Percentiles rank a stretch among this genome's conserved stretches.
Evolutionary conservation across 352 stramenopile species (phyloP).

Genomic region (Peronospora belbahrii): DNA sequence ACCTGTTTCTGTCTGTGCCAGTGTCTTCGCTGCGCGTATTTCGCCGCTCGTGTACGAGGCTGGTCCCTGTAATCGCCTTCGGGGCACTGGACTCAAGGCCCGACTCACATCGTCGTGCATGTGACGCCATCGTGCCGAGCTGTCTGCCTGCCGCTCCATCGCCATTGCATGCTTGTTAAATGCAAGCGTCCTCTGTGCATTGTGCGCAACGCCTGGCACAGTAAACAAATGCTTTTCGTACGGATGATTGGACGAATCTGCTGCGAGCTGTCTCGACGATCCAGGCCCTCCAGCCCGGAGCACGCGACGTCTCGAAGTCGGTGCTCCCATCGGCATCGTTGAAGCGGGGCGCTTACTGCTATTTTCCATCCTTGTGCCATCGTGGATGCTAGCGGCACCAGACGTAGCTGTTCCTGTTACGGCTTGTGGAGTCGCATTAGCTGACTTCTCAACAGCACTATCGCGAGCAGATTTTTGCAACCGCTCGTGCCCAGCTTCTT

Average conservation of each 20-base stretch:
- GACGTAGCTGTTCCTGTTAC: constrained; percentile 1
- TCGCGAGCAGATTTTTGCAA: constrained; percentile 2
- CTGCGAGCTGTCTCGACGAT: constrained; percentile 17
- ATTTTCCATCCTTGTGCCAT: not conserved
- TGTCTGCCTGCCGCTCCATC: constrained; percentile 29
- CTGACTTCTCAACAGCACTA: constrained; percentile 6
- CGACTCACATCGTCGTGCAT: constrained; percentile 72
- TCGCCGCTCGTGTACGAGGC: constrained; percentile 29
- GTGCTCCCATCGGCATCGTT: not conserved
- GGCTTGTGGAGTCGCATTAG: not conserved
- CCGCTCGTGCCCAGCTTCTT: constrained; percentile 5
- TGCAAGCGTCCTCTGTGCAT: constrained; percentile 1
- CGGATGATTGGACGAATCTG: constrained; percentile 16
- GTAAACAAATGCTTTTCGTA: constrained; percentile 13
- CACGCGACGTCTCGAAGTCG: constrained; percentile 10
- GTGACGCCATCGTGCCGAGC: constrained; percentile 42
- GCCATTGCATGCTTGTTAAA: constrained; percentile 6
- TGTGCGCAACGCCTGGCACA: not conserved
- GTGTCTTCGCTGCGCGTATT: constrained; percentile 20
- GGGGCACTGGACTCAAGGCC: constrained; percentile 27
- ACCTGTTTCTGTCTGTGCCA: constrained; percentile 38
- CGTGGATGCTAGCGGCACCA: not conserved
- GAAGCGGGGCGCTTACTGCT: constrained; percentile 10
- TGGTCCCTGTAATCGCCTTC: constrained; percentile 19
- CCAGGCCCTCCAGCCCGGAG: constrained; percentile 13